Evolutionary conservation across 495 filamentous ascomycete species (phyloP).

Genomic region (Jackrogersella multiformis): DNA sequence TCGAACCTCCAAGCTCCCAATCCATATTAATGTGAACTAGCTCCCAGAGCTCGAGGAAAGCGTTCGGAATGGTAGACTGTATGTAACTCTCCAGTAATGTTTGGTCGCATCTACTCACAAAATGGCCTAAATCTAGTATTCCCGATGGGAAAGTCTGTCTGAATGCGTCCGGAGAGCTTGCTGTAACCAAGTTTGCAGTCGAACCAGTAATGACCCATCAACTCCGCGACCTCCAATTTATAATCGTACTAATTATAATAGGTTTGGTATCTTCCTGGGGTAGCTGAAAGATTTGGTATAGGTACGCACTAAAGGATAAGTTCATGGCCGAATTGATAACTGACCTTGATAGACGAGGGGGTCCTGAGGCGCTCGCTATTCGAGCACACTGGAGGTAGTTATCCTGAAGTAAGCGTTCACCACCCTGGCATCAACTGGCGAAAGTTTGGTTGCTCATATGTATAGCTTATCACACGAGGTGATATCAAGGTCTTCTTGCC

Average conservation of each 20-base stretch:
- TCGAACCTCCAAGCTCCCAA: not conserved
- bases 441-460: slow-evolving; percentile 27
- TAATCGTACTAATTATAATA: slow-evolving; percentile 25
- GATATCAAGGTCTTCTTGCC: slow-evolving; percentile 97
- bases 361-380: slow-evolving; percentile 86
- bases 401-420: slow-evolving; percentile 70
- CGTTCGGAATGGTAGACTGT: slow-evolving; percentile 78
- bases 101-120: slow-evolving; percentile 31
- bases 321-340: not conserved
- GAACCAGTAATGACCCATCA: slow-evolving; percentile 71
- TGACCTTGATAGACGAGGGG: slow-evolving; percentile 72
- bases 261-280: slow-evolving; percentile 94
- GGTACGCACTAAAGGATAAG: slow-evolving; percentile 54
- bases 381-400: slow-evolving; percentile 93
- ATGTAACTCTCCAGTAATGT: slow-evolving; percentile 23
- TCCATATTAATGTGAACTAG: slow-evolving; percentile 44
- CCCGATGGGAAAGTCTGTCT: slow-evolving; percentile 93
- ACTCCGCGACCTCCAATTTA: not conserved
- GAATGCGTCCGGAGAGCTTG: slow-evolving; percentile 82
- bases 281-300: slow-evolving; percentile 94
- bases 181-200: slow-evolving; percentile 95
- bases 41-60: slow-evolving; percentile 91
- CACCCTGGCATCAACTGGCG: slow-evolving; percentile 28
- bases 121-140: slow-evolving; percentile 50
- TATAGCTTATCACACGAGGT: slow-evolving; percentile 81